These are phyloP conservation scores for Jamesozyma piceae DNA, from an alignment of 805 yeast genomes.

Conservation along the genomic window DNA sequence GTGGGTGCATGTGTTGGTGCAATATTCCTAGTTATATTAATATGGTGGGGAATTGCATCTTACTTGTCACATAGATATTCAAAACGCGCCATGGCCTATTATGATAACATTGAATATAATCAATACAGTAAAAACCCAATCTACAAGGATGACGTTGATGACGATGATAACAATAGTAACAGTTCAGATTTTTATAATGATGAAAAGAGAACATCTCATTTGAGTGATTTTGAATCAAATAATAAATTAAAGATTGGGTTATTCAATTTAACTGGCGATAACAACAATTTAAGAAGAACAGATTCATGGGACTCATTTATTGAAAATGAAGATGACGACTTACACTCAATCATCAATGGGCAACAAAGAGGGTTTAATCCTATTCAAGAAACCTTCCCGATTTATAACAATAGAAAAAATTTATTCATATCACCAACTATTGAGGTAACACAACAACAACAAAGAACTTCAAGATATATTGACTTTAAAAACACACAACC, in stretches of 20 bases:
- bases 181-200: not conserved
- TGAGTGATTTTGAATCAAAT: not conserved
- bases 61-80: constrained; percentile 44
- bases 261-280: not conserved
- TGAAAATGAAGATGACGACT: not conserved
- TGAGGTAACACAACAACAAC: constrained; percentile 50
- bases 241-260: not conserved
- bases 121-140: not conserved
- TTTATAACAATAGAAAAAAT: constrained; percentile 22
- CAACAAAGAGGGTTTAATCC: constrained; percentile 9
- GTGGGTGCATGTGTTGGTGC: constrained; percentile 64
- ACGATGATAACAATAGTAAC: not conserved
- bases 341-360: not conserved
- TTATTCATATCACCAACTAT: constrained; percentile 77
- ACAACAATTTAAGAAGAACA: not conserved
- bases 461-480: constrained; percentile 25
- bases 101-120: not conserved
- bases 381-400: constrained; percentile 15
- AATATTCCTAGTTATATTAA: constrained; percentile 40
- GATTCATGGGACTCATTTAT: not conserved
- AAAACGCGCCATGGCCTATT: constrained; percentile 23
- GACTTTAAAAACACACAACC: not conserved
- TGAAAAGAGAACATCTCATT: not conserved
- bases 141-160: not conserved
- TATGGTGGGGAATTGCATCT: constrained; percentile 45